Base-by-base conservation (phyloP, 2,329 filamentous ascomycete genomes). In the Colletotrichum lini region DNA sequence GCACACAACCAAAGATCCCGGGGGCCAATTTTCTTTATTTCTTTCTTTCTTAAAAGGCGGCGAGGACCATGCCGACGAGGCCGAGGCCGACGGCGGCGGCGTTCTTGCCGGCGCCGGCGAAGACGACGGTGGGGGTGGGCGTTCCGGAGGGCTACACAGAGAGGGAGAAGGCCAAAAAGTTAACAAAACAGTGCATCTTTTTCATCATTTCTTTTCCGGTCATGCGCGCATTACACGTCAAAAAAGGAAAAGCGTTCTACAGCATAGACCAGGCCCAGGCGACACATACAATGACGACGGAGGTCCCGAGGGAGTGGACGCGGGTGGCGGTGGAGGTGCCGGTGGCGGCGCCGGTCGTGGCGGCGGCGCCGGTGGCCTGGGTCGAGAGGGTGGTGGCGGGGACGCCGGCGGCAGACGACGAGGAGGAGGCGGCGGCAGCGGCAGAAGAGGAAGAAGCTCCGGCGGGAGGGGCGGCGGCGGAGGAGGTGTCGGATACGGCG, bases 21-120 rank as follows among this genome's bases (percentile, higher is more conserved):
- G 30, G 6, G 6, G 30, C 30, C 7, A 30, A 6, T 2, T 30
- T 30, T 30, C 5, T 30, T 30, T 8, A 1, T 30, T 30, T 9
- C 30, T 44, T 26, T 26, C 18, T 23, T 35, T 26, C 58, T 53
- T 53, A 66, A 47, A 70, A 57, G 30, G 62, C 67, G 16, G 67
- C 67, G 8, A 70, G 47, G 47, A 65, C 62, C 26, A 70, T 40
- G 21, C 62, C 67, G 42, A 60, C 54, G 12, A 65, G 40, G 47
- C 45, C 30, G 26, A 69, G 52, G 8, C 56, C 56, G 5, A 45
- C n/a, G 38, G 63, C 53, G 45, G 60, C 66, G 23, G 66, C 40
- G 66, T 69, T 69, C 66, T 58, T 69, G 35, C 59, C 49, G 10
- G 66, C 66, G 40, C 66, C 66, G 53, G 66, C 66, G 53, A 69